Conservation (phyloP, 2,329 filamentous ascomycete species). For the Aciculosporium take region DNA sequence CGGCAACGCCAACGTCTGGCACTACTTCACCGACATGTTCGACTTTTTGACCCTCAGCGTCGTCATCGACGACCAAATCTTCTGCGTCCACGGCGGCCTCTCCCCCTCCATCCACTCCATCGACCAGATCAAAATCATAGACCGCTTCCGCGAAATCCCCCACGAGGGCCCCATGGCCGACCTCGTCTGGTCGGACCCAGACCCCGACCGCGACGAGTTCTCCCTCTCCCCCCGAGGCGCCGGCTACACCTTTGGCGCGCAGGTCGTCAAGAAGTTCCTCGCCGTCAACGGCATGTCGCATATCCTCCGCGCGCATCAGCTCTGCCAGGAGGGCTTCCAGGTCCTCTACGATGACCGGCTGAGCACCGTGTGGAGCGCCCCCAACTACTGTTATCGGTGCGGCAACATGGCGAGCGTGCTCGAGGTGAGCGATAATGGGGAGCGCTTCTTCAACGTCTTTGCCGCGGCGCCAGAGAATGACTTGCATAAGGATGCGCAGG, state of each 20-base stretch:
- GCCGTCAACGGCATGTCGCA: constrained; percentile 97
- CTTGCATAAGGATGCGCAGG: constrained; percentile 71
- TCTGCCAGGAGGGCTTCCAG: constrained; percentile 96
- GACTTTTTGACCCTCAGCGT: constrained; percentile 94
- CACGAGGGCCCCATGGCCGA: constrained; percentile 99
- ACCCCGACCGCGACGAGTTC: constrained; percentile 95
- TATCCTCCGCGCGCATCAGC: constrained; percentile 92
- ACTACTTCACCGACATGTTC: constrained; percentile 99
- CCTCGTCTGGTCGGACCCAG: constrained; percentile 94
- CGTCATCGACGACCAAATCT: constrained; percentile 97
- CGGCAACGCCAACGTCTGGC: constrained; percentile 96
- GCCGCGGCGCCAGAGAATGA: constrained; percentile 95
- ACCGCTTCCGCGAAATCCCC: constrained; percentile 94
- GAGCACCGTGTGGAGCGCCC: constrained; percentile 95
- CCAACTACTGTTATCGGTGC: constrained; percentile 90
- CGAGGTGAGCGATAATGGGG: constrained; percentile 85
- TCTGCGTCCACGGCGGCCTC: constrained; percentile 89
- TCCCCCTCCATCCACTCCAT: constrained; percentile 92
- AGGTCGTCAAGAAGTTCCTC: constrained; percentile 96
- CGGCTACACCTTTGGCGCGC: constrained; percentile 92
- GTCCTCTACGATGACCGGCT: constrained; percentile 89
- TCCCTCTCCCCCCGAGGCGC: constrained; percentile 84
- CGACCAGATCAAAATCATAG: constrained; percentile 99
- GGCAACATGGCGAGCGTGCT: constrained; percentile 95
- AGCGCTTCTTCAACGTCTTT: constrained; percentile 95